Evolutionary conservation across 495 filamentous ascomycete genomes (phyloP).

Genomic region (Cryomyces minteri): DNA sequence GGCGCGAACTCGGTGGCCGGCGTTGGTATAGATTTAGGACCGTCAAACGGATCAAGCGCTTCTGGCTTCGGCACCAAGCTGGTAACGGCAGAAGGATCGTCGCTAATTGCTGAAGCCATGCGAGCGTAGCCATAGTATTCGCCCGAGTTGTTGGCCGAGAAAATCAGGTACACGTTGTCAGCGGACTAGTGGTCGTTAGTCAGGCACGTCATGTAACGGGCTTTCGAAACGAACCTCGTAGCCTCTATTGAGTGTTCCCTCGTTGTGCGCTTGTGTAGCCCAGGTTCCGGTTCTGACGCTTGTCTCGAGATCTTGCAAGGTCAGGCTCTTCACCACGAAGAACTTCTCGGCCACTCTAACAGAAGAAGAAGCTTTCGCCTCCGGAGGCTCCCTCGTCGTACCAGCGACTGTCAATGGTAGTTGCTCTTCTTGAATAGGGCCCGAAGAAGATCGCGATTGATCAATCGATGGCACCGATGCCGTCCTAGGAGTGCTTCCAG

Average conservation of each 20-base stretch:
- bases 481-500: conserved; percentile 2
- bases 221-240: conserved; percentile 43
- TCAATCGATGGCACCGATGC: neutral
- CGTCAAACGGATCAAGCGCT: conserved; percentile 29
- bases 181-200: conserved; percentile 33
- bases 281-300: conserved; percentile 76
- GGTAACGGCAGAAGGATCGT: conserved; percentile 47
- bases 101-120: conserved; percentile 76
- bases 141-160: conserved; percentile 95
- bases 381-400: neutral
- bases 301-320: conserved; percentile 83
- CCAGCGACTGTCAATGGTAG: neutral
- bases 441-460: neutral
- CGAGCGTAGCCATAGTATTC: conserved; percentile 94
- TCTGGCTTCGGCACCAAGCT: conserved; percentile 40
- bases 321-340: conserved; percentile 89
- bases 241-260: conserved; percentile 62
- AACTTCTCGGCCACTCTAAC: conserved; percentile 45
- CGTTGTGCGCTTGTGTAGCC: conserved; percentile 93
- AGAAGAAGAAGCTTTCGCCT: neutral
- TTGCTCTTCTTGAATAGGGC: conserved; percentile 1
- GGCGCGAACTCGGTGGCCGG: conserved; percentile 65
- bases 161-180: conserved; percentile 87
- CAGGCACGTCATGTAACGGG: neutral
- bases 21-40: conserved; percentile 60